phyloP scores from a whole-genome alignment of 225 moss, liverwort and hornwort genomes.

The Bryoerythrophyllum caledonicum region DNA sequence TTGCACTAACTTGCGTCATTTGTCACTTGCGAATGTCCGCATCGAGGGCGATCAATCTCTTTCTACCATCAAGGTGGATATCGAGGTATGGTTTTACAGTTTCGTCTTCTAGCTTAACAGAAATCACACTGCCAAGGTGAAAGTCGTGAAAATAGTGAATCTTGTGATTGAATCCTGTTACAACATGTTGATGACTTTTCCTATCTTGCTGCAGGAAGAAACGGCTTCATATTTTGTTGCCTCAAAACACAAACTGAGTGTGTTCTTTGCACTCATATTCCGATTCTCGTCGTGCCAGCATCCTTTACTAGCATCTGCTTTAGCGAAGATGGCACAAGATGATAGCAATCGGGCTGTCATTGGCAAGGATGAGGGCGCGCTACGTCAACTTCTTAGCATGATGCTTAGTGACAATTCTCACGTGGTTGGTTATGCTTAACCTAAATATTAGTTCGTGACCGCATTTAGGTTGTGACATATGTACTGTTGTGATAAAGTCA shows the following conservation, averaged over 20 bases:
- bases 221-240: conserved; percentile 93
- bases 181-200: background rate
- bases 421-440: conserved; percentile 65
- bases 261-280: conserved; percentile 98
- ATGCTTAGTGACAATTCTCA: conserved; percentile 97
- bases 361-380: conserved; percentile 99
- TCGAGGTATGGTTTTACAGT: conserved; percentile 66
- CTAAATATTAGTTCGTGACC: background rate
- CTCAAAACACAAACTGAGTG: conserved; percentile 97
- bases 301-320: conserved; percentile 92
- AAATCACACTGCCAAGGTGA: conserved; percentile 15
- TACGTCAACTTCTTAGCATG: conserved; percentile 98
- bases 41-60: conserved; percentile 97
- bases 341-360: conserved; percentile 94
- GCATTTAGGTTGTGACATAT: background rate
- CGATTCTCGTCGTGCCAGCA: conserved; percentile 99
- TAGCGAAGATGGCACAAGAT: conserved; percentile 97
- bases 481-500: conserved; percentile 12
- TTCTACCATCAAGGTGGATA: conserved; percentile 76
- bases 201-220: conserved; percentile 62
- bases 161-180: background rate
- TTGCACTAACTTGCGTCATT: conserved; percentile 88
- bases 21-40: conserved; percentile 96
- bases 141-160: conserved; percentile 21
- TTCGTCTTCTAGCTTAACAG: conserved; percentile 18